Conservation (phyloP, 2,329 filamentous ascomycete genomes). For the Nemania abortiva region DNA sequence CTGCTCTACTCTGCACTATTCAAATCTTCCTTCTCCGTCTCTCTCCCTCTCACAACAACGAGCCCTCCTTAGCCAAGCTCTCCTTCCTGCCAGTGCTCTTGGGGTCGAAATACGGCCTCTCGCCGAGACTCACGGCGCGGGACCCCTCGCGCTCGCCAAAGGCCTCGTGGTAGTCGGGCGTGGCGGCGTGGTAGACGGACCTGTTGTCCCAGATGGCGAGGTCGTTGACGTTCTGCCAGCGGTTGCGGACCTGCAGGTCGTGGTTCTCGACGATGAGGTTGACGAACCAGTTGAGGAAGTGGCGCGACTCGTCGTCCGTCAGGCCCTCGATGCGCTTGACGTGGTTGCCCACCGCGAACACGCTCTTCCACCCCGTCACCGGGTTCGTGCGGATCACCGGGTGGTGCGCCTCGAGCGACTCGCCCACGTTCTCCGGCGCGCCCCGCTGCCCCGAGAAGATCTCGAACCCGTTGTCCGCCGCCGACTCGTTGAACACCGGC, state of each 20-base stretch:
- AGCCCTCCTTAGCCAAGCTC: slow-evolving; percentile 49
- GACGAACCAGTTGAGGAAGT: slow-evolving; percentile 47
- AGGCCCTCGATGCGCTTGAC: slow-evolving; percentile 46
- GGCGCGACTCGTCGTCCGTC: slow-evolving; percentile 40
- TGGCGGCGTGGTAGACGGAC: slow-evolving; percentile 65
- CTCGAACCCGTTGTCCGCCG: slow-evolving; percentile 56
- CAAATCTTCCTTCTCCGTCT: neutral
- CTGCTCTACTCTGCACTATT: neutral
- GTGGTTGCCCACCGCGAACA: slow-evolving; percentile 50
- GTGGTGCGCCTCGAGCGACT: slow-evolving; percentile 62
- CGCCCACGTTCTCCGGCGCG: slow-evolving; percentile 66
- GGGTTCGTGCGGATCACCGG: slow-evolving; percentile 72
- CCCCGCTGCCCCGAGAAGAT: slow-evolving; percentile 63
- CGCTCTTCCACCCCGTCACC: slow-evolving; percentile 72
- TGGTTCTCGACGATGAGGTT: slow-evolving; percentile 48
- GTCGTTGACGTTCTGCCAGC: slow-evolving; percentile 53
- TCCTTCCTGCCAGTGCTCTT: slow-evolving; percentile 59
- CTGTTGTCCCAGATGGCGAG: slow-evolving; percentile 69
- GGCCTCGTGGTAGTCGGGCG: slow-evolving; percentile 62
- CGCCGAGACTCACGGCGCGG: slow-evolving; percentile 63
- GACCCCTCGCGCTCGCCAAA: slow-evolving; percentile 61
- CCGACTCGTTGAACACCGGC: slow-evolving; percentile 55
- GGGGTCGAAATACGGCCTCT: slow-evolving; percentile 63
- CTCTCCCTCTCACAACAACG: slow-evolving; percentile 35
- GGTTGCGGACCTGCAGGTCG: slow-evolving; percentile 49